Evolutionary conservation across 345 rosid genomes (phyloP).

Genomic region (Passiflora organensis): DNA sequence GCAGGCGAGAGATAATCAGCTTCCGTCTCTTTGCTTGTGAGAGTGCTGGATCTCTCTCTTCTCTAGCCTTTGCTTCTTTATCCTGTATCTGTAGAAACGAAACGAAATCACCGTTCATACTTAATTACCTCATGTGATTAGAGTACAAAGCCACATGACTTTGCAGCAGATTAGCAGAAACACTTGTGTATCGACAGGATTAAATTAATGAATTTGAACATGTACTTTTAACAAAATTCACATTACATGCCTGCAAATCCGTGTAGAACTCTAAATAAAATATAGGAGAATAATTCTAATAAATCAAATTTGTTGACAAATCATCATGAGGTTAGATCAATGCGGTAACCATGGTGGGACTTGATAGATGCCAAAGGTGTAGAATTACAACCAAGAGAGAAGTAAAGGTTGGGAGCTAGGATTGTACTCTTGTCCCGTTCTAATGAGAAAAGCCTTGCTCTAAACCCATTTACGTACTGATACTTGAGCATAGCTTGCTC

Average conservation of each 20-base stretch:
- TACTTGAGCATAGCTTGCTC: neutral
- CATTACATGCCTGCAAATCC: too few relatives aligned
- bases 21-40: slow-evolving; percentile 68
- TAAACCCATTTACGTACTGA: neutral
- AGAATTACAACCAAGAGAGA: neutral
- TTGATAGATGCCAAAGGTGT: neutral
- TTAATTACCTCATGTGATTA: neutral
- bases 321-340: neutral
- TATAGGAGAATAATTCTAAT: too few relatives aligned
- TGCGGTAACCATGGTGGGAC: neutral
- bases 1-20: slow-evolving; percentile 61
- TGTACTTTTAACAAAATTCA: too few relatives aligned
- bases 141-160: neutral
- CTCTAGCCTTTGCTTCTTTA: slow-evolving; percentile 58
- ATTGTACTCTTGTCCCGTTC: neutral
- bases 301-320: neutral
- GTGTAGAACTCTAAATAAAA: too few relatives aligned
- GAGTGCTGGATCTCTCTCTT: slow-evolving; percentile 73
- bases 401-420: neutral
- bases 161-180: too few relatives aligned
- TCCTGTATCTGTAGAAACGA: slow-evolving; percentile 72
- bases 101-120: neutral
- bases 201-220: too few relatives aligned
- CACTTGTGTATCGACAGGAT: too few relatives aligned
- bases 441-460: too few relatives aligned